These are phyloP conservation scores for Cubamyces sp. DNA, from an alignment of 768 basidiomycete genomes.

Conservation along the genomic window DNA sequence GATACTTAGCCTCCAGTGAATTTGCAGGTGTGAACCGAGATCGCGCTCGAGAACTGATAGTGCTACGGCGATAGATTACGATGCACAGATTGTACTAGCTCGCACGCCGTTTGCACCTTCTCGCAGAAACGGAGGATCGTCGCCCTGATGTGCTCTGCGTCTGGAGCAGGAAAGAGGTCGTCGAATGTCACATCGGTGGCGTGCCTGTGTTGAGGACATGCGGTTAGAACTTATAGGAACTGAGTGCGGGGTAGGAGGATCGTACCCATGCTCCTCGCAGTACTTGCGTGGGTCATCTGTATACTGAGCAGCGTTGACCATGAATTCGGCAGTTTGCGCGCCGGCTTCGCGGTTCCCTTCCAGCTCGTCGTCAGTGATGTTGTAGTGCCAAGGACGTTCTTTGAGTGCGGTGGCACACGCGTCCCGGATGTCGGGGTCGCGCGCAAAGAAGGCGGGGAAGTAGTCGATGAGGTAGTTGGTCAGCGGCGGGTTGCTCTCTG, in stretches of 20 bases:
- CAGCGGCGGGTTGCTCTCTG: conserved; percentile 1
- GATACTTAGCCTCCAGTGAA: no score
- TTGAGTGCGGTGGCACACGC: not conserved
- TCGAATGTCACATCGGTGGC: not conserved
- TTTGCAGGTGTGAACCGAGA: no score
- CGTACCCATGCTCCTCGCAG: conserved; percentile 19
- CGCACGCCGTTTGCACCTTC: not conserved
- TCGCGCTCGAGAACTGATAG: no score
- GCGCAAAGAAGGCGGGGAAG: conserved; percentile 13
- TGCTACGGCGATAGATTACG: no score
- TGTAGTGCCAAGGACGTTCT: conserved; percentile 16
- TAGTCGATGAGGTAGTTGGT: conserved; percentile 10
- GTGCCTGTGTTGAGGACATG: not conserved
- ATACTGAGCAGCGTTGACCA: conserved; percentile 15
- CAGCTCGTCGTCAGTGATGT: conserved; percentile 12
- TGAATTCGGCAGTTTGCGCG: conserved; percentile 16
- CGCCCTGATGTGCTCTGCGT: not conserved
- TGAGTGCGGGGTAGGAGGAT: not conserved
- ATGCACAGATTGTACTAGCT: not conserved
- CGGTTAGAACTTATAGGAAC: not conserved
- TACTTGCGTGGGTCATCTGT: conserved; percentile 13
- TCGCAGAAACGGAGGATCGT: conserved; percentile 7
- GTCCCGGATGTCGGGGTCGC: conserved; percentile 12
- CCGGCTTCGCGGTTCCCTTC: conserved; percentile 4
- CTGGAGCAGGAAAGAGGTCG: conserved; percentile 19